Base-by-base conservation (phyloP, 768 basidiomycete genomes). In the Lactarius indigo region DNA sequence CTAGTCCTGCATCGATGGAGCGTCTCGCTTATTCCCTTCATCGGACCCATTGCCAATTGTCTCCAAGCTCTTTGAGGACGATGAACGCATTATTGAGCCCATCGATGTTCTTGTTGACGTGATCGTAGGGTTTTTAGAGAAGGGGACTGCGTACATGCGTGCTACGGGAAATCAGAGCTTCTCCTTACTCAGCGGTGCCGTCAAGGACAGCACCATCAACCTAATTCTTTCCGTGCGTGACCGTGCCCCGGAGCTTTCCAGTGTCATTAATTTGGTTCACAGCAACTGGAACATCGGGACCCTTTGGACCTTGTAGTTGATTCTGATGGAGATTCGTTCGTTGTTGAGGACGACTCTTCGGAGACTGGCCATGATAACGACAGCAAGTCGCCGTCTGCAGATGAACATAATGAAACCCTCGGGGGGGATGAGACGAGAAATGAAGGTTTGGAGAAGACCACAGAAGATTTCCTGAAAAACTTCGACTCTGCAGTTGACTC, bases 101-200 rank as follows among this genome's bases (percentile, higher is more conserved):
- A 85, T 96, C 63, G 94, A 97, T 68, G 77, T 94, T 54, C 82
- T 98, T 47, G 87, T 96, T 39, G 95, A 98, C 74, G 83, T 84
- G n/a, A 85, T 98, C 59, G 92, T 99, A 57, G 93, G 93, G 7
- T 89, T 92, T 73, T 78, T 99, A 42, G 94, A 98, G 74, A 85
- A 89, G 65, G 87, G 89, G 2, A 90, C 88, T 5, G 85, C 87
- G 47, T 96, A 90, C 75, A 82, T 91, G 77, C 87, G 94, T 37
- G 85, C 87, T 2, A 80, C 94, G 30, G 91, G 90, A 7, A 94
- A 89, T 60, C 85, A 91, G 70, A 87, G 87, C 7, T 96, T 98
- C 73, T 83, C 86, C 17, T 79, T 90, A 59, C 77, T 96, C 30
- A 87, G 91, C 28, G 80, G 84, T 20, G 80, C 83, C 5, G 86